Base-by-base conservation (phyloP, 371 early-diverging fungal species). In the Mortierella sp. region DNA sequence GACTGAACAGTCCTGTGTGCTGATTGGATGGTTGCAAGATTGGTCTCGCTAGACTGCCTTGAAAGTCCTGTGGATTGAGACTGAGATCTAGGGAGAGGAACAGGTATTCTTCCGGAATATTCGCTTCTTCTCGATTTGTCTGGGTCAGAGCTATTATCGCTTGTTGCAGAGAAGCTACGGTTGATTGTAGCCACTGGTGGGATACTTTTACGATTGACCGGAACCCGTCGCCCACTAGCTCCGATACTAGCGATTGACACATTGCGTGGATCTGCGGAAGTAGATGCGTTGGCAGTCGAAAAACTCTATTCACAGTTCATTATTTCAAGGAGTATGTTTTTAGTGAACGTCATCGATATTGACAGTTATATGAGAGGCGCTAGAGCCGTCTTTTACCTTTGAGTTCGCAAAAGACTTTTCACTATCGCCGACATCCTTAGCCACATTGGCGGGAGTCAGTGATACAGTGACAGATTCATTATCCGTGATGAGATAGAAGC, bases 71-170 rank as follows among this genome's bases (percentile, higher is more conserved):
- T 45, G 6, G 67, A 63, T 1, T 47, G 63, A 2, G 77, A 67
- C 3, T 40, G 63, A 4, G 77, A 63, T 21, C 74, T 62, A 2
- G 70, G 32, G 32, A 65, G 24, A n/a, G 78, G 64, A 3, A 55
- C 22, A 2, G 74, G 74, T 33, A 70, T 58, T 21, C 40, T 73
- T 13, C 60, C 70, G 4, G 63, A 24, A 32, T 69, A 65, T 1
- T 69, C 60, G 16, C 61, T 62, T 21, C 59, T 40, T 19, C 36
- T 63, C 19, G 41, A 53, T 58, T 64, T 74, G 16, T 80, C 80
- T 7, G 67, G 72, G 24, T 80, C 80, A 15, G 80, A 80, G 47
- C 80, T 80, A 28, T 66, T 65, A 19, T 80, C 80, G 40, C 80
- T 80, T 21, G 80, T 61, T 15, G 72, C 57, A 7, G 80, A 74